A percentile compares a stretch with the other conserved stretches of the same genome.
Evolutionary conservation across 192 early-diverging fungal genomes (phyloP).

Genomic region (Umbelopsis sp.): DNA sequence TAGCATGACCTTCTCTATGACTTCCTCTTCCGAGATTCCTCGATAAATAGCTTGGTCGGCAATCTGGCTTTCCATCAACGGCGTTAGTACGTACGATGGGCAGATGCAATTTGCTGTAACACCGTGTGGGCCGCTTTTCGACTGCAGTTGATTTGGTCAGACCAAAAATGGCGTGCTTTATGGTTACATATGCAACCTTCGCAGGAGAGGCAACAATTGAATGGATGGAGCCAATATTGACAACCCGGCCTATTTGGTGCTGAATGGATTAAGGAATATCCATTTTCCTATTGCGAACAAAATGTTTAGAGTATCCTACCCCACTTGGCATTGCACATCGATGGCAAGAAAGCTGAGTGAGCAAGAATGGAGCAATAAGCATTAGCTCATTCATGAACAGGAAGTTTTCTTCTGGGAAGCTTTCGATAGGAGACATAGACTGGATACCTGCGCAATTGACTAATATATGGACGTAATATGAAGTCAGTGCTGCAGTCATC

Average conservation of each 20-base stretch:
- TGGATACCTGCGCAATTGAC: slow-evolving; percentile 17
- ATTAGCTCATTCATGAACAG: slow-evolving; percentile 2
- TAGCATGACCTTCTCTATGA: slow-evolving; percentile 1
- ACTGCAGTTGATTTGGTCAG: slow-evolving; percentile 3
- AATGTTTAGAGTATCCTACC: background rate
- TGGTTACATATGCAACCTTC: slow-evolving; percentile 8
- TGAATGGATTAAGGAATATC: background rate
- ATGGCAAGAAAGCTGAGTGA: slow-evolving; percentile 4
- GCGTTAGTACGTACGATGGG: slow-evolving; percentile 11
- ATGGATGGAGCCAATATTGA: slow-evolving; percentile 15
- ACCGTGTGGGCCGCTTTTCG: background rate
- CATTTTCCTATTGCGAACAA: no score
- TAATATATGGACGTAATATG: background rate
- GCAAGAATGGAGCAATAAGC: slow-evolving; percentile 14
- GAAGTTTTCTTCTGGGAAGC: slow-evolving; percentile 5
- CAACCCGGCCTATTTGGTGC: background rate
- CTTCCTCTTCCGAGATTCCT: background rate
- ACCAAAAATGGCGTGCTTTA: slow-evolving; percentile 7
- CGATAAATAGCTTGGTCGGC: background rate
- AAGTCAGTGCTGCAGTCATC: background rate
- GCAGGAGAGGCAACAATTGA: slow-evolving; percentile 12
- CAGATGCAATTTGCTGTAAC: slow-evolving; percentile 13
- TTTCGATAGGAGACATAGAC: background rate
- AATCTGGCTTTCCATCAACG: slow-evolving; percentile 9
- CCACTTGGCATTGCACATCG: slow-evolving; percentile 11